These are phyloP conservation scores for Aplosporella prunicola DNA, from an alignment of 2,329 filamentous ascomycete species.

Conservation along the genomic window DNA sequence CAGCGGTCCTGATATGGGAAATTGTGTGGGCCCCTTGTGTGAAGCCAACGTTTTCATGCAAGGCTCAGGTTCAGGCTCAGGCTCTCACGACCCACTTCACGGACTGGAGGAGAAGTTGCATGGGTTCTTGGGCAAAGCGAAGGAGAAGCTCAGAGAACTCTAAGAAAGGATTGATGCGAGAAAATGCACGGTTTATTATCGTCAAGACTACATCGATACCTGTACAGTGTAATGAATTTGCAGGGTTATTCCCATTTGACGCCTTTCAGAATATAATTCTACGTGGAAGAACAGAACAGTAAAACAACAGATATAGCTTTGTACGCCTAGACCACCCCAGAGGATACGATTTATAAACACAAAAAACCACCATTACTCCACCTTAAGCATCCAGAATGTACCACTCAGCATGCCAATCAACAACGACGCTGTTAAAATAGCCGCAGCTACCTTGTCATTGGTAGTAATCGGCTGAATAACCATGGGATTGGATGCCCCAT, in stretches of 20 bases:
- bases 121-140: slow-evolving; percentile 9
- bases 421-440: slow-evolving; percentile 31
- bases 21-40: slow-evolving; percentile 16
- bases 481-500: slow-evolving; percentile 17
- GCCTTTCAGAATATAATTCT: too few species aligned
- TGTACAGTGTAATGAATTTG: too few species aligned
- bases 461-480: slow-evolving; percentile 4
- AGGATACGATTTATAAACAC: too few species aligned
- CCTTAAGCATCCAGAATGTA: slow-evolving; percentile 17
- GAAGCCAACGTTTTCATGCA: slow-evolving; percentile 6
- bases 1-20: slow-evolving; percentile 25
- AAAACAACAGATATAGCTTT: too few species aligned
- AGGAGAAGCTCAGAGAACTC: slow-evolving; percentile 9
- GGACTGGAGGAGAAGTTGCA: slow-evolving; percentile 4
- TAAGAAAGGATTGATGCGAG: too few species aligned
- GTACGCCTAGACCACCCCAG: too few species aligned
- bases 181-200: too few species aligned
- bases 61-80: slow-evolving; percentile 1
- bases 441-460: slow-evolving; percentile 3
- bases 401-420: slow-evolving; percentile 14
- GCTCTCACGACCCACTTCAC: too few species aligned
- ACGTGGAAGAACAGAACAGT: too few species aligned
- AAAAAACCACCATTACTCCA: too few species aligned
- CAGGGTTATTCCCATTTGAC: too few species aligned
- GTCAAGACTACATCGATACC: too few species aligned